Conservation (phyloP, 148 eudicot species). For the Dianthus caryophyllus region DNA sequence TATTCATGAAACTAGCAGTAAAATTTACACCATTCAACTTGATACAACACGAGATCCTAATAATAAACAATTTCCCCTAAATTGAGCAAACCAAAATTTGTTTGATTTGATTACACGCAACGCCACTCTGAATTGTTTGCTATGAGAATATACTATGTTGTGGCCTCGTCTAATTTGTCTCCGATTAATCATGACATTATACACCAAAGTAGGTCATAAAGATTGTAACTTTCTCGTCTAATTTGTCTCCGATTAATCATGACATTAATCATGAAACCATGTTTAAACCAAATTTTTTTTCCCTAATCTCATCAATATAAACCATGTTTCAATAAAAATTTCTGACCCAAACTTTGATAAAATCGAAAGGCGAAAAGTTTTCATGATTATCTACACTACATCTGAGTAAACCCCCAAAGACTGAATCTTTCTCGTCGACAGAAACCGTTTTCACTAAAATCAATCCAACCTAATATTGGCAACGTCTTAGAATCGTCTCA, state of each 20-base stretch:
- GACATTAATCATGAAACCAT: too few relatives aligned
- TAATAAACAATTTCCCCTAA: too few relatives aligned
- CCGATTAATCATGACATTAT: not conserved
- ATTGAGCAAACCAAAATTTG: not conserved
- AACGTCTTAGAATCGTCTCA: too few relatives aligned
- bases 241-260: not conserved
- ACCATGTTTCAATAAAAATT: not conserved
- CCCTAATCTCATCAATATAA: not conserved
- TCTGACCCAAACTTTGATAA: not conserved
- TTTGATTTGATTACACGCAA: not conserved
- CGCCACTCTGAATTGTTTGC: not conserved
- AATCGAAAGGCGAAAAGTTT: not conserved
- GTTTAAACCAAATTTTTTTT: too few relatives aligned
- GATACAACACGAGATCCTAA: too few relatives aligned
- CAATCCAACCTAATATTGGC: too few relatives aligned
- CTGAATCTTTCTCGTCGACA: too few relatives aligned
- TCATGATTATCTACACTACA: not conserved
- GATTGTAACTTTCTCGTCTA: not conserved
- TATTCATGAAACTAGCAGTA: not conserved
- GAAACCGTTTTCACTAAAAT: too few relatives aligned
- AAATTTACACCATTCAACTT: too few relatives aligned
- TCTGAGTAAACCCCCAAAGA: too few relatives aligned
- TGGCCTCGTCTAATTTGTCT: not conserved
- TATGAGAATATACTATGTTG: not conserved
- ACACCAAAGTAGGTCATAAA: not conserved